Conservation (phyloP, 345 rosid species). For the Pistacia integerrima region DNA sequence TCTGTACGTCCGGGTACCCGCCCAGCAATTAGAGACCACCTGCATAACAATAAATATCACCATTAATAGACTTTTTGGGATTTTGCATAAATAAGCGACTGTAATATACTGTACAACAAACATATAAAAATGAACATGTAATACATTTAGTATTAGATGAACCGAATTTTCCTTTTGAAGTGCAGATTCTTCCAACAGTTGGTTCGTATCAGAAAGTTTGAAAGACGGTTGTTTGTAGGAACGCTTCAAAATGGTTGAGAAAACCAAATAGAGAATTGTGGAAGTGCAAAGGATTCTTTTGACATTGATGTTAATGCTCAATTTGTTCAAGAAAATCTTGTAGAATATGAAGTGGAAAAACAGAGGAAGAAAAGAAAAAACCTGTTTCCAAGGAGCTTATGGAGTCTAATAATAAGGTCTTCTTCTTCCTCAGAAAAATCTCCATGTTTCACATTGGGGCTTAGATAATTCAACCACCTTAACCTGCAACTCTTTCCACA, state of each 20-base stretch:
- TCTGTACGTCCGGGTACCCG: constrained; percentile 58
- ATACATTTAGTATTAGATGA: background rate
- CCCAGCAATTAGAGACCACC: constrained; percentile 64
- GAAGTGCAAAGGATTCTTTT: too few relatives aligned
- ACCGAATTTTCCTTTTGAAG: background rate
- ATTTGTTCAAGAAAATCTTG: background rate
- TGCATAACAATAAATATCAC: background rate
- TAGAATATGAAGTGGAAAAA: background rate
- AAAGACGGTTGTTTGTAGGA: background rate
- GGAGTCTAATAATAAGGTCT: constrained; percentile 31
- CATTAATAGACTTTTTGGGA: background rate
- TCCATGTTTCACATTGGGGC: constrained; percentile 28
- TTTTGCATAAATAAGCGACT: background rate
- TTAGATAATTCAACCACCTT: constrained; percentile 29
- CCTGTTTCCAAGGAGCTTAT: constrained; percentile 37
- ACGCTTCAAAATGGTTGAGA: background rate
- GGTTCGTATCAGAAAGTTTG: background rate
- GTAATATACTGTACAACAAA: background rate
- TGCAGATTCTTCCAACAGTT: background rate
- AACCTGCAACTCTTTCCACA: constrained; percentile 35
- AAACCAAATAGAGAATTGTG: background rate
- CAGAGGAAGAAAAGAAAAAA: background rate
- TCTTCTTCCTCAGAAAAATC: constrained; percentile 34
- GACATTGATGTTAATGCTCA: background rate
- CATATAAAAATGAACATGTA: background rate